Evolutionary conservation across 2,329 filamentous ascomycete species (phyloP).

Genomic region (Fusarium sacchari): DNA sequence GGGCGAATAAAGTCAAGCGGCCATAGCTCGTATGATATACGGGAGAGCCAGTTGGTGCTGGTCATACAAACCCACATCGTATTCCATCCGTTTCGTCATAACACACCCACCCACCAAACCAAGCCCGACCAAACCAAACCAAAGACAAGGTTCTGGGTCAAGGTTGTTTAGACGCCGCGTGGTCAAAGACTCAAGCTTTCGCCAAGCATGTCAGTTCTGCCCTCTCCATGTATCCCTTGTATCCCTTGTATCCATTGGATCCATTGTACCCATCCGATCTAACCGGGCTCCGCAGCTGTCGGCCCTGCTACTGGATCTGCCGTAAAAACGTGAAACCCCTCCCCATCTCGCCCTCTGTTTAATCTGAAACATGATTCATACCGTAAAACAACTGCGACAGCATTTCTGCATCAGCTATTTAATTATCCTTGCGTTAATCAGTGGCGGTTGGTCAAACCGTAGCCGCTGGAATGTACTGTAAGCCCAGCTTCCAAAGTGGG

Average conservation of each 20-base stretch:
- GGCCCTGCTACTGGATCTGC: background rate
- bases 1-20: background rate
- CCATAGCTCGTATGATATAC: slow-evolving; percentile 5
- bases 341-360: background rate
- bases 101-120: background rate
- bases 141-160: background rate
- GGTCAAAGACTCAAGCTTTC: slow-evolving; percentile 23
- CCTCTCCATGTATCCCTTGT: background rate
- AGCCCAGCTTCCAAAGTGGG: background rate
- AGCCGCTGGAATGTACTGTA: background rate
- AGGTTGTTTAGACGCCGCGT: slow-evolving; percentile 1
- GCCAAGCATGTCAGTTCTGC: slow-evolving; percentile 22
- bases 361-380: slow-evolving; percentile 18
- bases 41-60: background rate
- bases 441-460: background rate
- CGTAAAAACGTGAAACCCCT: slow-evolving; percentile 14
- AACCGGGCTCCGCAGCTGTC: background rate
- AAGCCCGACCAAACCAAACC: background rate
- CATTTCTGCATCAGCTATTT: background rate
- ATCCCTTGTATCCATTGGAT: background rate
- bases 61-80: background rate
- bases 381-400: background rate
- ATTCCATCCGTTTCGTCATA: slow-evolving; percentile 6
- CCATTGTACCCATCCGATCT: slow-evolving; percentile 37
- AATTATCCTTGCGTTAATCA: background rate